Evolutionary conservation across 305 asterid genomes (phyloP), one percentile per base, ranked within the genome.

Genomic region (Solanum hybrid): DNA sequence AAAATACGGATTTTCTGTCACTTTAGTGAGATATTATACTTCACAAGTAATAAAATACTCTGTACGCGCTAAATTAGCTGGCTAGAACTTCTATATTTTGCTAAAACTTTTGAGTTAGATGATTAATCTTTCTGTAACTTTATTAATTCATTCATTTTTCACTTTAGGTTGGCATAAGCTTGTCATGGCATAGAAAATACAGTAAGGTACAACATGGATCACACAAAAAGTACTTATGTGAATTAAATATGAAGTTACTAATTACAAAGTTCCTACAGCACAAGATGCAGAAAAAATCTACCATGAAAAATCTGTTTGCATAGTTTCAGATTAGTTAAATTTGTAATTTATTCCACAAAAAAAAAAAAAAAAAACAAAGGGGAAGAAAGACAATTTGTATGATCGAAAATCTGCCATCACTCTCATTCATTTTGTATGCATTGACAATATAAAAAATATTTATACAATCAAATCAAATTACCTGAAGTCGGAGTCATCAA

Each of bases 401-500:
- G 69, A 38, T 26, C 3, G 15, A 81, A 81, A 81, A 81, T 42
- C 86, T 40, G 26, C 0, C 36, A 81, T 13, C 85, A 36, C 85
- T 36, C 13, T 24, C 86, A 24, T 79, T 38, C 66, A 37, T 12
- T 17, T 11, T 78, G 29, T 78, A 78, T 10, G 51, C 56, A n/a
- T 36, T 78, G 32, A 36, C 10, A 0, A 9, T 38, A 22, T 37
- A 72, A 79, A 79, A 79, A 13, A n/a, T 78, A 78, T 79, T 78
- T 35, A 78, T 4, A 78, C 22, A 36, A 78, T 78, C 31, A 64
- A 7, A 64, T 64, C 66, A 75, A 29, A 79, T 51, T 79, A 95
- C 99, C 99, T 95, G 98, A 95, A 93, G 93, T 97, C 99, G 72
- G 98, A 77, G 78, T 97, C 98, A 78, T 97, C 98, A 38, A 93